Evolutionary conservation across 495 filamentous ascomycete species (phyloP), one percentile per base, ranked within the genome.

Genomic region (Penicillium paradoxum): DNA sequence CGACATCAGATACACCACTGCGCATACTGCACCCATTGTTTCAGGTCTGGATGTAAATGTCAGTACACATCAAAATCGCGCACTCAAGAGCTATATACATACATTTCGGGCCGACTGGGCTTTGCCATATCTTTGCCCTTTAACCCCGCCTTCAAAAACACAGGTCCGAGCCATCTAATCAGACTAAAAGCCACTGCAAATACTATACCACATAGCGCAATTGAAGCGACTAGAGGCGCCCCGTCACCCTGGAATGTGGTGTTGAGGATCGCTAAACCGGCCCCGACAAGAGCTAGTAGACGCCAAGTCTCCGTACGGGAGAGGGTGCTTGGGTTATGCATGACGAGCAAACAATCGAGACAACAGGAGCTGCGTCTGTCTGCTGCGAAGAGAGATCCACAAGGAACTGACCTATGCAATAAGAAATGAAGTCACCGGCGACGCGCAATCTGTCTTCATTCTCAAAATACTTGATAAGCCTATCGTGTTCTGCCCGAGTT

Each of bases 21-120:
- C 93, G 67, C 89, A 95, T 39, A 97, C 83, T 17, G 86, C 90
- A n/a, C 93, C 93, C 95, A 99, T 97, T 25, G 89, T 90, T 71
- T 99, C 93, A 13, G 93, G 93, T 58, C 86, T 89, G 58, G 25
- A 30, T 38, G 15, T 10, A 38, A 45, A 42, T 42, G 50, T 70
- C 45, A 70, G 64, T 54, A 27, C 30, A 32, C 53, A 34, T 25
- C 10, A 15, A 34, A 22, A 49, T 50, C 10, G 13, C 5, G 52
- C 45, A 24, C 7, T 22, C 32, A 45, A 14, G 15, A n/a, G 17
- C 34, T 14, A 42, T 45, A 34, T 47, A 70, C 81, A 56, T 75
- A 88, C 86, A 97, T 85, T 65, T 90, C 85, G 51, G 84, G 82
- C 50, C 71, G 81, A 48, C 77, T 82, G 46, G 80, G 71, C 72